Evolutionary conservation across 768 basidiomycete species (phyloP).

Genomic region (Termitomyces heimii): DNA sequence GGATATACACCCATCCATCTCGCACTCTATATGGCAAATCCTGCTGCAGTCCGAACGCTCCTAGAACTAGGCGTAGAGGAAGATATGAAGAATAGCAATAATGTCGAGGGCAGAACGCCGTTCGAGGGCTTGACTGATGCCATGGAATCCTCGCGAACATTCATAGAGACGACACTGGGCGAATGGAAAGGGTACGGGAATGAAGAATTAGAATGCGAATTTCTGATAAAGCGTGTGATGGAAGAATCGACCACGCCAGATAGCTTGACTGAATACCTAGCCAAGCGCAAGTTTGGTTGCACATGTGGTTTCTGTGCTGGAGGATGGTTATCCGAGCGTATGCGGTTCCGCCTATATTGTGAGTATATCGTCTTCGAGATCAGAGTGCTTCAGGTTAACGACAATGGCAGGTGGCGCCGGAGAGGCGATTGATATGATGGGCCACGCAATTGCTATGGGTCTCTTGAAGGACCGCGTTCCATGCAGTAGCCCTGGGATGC

Average conservation of each 20-base stretch:
- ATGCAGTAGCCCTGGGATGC: not conserved
- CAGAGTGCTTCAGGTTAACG: not conserved
- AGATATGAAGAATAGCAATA: conserved; percentile 2
- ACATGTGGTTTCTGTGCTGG: conserved; percentile 16
- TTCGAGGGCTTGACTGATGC: not conserved
- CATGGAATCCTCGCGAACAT: conserved; percentile 3
- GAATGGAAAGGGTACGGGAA: conserved; percentile 4
- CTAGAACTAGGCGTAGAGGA: conserved; percentile 1
- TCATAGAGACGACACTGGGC: not conserved
- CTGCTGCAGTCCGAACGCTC: not conserved
- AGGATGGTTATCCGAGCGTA: conserved; percentile 17
- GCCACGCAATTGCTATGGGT: not conserved
- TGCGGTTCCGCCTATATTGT: conserved; percentile 11
- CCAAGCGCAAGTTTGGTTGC: conserved; percentile 16
- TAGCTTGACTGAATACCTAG: conserved; percentile 11
- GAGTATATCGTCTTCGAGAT: not conserved
- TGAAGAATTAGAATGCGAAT: conserved; percentile 4
- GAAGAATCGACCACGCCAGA: not conserved
- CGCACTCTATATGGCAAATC: not conserved
- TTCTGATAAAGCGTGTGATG: conserved; percentile 1
- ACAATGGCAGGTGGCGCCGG: not conserved
- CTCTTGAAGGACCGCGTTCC: not conserved
- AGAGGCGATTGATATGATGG: not conserved
- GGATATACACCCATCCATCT: not conserved
- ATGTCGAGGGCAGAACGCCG: conserved; percentile 1